Evolutionary conservation across 768 basidiomycete genomes (phyloP).

Genomic region (Pleurotus tuoliensis): DNA sequence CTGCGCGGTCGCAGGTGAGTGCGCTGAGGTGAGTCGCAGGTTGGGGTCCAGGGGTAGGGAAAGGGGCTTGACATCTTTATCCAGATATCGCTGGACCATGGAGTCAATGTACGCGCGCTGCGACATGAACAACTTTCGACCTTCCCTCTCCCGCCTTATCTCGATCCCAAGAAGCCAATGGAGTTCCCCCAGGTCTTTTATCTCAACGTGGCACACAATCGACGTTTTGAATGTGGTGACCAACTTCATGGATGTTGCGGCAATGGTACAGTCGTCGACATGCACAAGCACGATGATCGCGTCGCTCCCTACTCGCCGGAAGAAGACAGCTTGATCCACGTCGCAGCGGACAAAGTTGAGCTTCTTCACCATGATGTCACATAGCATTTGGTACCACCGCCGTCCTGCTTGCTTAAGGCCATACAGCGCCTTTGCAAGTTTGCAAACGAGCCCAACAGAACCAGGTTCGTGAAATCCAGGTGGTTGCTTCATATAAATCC

Average conservation of each 20-base stretch:
- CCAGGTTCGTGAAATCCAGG: conserved; percentile 16
- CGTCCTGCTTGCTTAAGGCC: conserved; percentile 12
- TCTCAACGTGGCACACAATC: neutral
- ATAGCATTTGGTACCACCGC: conserved; percentile 12
- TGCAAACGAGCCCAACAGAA: conserved; percentile 7
- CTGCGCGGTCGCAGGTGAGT: conserved; percentile 16
- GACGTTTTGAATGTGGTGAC: conserved; percentile 9
- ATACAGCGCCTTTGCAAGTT: conserved; percentile 9
- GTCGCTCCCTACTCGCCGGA: conserved; percentile 4
- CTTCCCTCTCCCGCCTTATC: conserved; percentile 11
- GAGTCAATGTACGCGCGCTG: conserved; percentile 29
- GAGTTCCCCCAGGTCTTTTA: conserved; percentile 7
- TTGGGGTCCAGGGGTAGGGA: conserved; percentile 24
- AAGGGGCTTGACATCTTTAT: conserved; percentile 22
- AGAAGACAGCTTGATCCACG: conserved; percentile 18
- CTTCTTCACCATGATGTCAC: conserved; percentile 3
- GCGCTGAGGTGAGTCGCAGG: conserved; percentile 11
- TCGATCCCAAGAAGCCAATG: conserved; percentile 16
- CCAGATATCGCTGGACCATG: conserved; percentile 18
- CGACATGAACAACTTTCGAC: conserved; percentile 17
- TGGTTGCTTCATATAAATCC: conserved; percentile 41
- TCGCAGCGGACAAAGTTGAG: conserved; percentile 12
- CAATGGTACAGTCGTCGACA: conserved; percentile 22
- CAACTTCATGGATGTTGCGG: conserved; percentile 4
- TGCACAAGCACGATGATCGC: conserved; percentile 15